Conservation (phyloP, 192 early-diverging fungal genomes). For the Gamsiella multidivaricata region DNA sequence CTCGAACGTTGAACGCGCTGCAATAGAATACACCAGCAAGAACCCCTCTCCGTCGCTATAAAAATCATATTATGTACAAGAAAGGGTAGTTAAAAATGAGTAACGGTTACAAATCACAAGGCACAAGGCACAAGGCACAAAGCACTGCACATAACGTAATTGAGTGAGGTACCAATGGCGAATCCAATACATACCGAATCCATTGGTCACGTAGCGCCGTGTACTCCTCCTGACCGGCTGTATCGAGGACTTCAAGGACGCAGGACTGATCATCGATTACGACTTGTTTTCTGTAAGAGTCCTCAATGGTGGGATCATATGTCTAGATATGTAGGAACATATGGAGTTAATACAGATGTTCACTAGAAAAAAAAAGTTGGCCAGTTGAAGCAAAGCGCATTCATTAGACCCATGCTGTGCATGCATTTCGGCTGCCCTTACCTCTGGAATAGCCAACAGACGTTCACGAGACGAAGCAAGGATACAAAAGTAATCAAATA, state of each 20-base stretch:
- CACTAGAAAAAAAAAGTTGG: conserved; percentile 2
- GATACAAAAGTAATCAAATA: not conserved
- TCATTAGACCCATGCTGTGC: too few relatives aligned
- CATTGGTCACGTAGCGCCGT: conserved; percentile 85
- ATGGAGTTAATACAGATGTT: not conserved
- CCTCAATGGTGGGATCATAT: conserved; percentile 99
- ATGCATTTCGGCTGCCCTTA: not conserved
- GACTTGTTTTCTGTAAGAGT: conserved; percentile 97
- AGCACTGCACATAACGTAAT: too few relatives aligned
- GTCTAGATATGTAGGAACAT: conserved; percentile 67
- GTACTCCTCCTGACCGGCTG: conserved; percentile 91
- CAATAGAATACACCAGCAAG: conserved; percentile 91
- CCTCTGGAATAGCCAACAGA: conserved; percentile 7
- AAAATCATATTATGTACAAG: not conserved
- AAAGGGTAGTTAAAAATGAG: too few relatives aligned
- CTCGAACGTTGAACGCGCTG: conserved; percentile 88
- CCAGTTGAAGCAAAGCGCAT: too few relatives aligned
- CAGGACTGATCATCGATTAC: conserved; percentile 97
- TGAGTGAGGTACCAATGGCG: too few relatives aligned
- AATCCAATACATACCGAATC: conserved; percentile 80
- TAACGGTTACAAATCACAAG: too few relatives aligned
- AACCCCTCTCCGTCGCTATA: conserved; percentile 85
- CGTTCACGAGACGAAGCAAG: too few relatives aligned
- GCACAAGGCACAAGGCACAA: too few relatives aligned
- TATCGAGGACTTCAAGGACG: conserved; percentile 97